These are phyloP conservation scores for Diaporthe destruens DNA, from an alignment of 2,329 filamentous ascomycete species.

Conservation along the genomic window DNA sequence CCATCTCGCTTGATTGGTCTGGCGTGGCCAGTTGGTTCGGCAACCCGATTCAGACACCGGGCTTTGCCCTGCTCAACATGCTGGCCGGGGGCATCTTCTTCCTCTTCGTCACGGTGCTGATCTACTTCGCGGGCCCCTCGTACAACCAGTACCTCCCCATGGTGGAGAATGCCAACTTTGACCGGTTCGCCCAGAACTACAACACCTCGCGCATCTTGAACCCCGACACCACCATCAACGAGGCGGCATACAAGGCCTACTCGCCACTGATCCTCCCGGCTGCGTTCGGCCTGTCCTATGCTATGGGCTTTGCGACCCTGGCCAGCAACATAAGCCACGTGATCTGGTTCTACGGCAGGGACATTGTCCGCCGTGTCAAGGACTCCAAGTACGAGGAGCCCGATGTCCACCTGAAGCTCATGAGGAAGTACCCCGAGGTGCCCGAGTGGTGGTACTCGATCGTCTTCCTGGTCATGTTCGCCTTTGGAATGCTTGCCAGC, in stretches of 20 bases:
- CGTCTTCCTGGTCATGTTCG: constrained; percentile 44
- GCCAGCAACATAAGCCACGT: constrained; percentile 65
- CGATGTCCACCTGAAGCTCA: constrained; percentile 61
- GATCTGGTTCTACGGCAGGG: constrained; percentile 64
- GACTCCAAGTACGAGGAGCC: constrained; percentile 41
- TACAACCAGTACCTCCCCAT: constrained; percentile 25
- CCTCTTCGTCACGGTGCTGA: constrained; percentile 25
- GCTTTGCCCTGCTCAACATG: constrained; percentile 27
- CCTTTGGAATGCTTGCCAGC: constrained; percentile 11
- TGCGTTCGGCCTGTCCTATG: constrained; percentile 53
- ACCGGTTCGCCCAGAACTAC: constrained; percentile 2
- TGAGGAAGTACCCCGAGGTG: constrained; percentile 60
- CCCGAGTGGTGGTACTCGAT: constrained; percentile 62
- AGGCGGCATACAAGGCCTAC: constrained; percentile 46
- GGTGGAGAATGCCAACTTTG: constrained; percentile 16
- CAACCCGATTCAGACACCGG: neutral
- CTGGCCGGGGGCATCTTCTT: constrained; percentile 25
- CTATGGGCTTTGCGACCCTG: constrained; percentile 68
- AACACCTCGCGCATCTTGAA: constrained; percentile 32
- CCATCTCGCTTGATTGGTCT: constrained; percentile 27
- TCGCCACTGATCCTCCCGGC: constrained; percentile 46
- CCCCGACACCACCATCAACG: constrained; percentile 43
- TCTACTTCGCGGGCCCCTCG: constrained; percentile 21
- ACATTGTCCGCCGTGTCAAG: constrained; percentile 45
- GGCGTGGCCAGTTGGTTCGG: constrained; percentile 19